Evolutionary conservation across 345 rosid genomes (phyloP), one percentile per base, ranked within the genome.

Genomic region (Heritiera littoralis): DNA sequence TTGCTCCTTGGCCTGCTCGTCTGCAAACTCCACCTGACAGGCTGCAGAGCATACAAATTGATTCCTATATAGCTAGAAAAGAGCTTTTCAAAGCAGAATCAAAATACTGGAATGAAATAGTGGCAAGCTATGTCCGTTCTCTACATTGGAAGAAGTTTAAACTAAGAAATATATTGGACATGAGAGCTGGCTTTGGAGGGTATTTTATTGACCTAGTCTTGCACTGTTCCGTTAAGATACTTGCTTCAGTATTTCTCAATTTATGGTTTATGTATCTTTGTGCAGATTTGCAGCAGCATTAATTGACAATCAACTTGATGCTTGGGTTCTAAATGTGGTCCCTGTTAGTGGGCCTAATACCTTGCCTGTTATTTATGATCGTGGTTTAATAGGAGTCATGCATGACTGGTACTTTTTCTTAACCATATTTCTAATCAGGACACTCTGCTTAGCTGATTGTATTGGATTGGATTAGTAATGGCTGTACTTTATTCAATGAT

Each of bases 101-200:
- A 49, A 94, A 90, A 81, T 96, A 90, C 86, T 96, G 99, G 99
- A 81, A 78, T n/a, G 98, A 92, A 79, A 94, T 85, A 80, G 85
- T 96, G 79, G 83, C 84, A 65, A 85, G 95, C 84, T 96, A 90
- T 83, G 89, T 92, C 32, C 89, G 92, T 43, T 90, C 85, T 78
- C 86, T 92, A 77, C 92, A 87, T 30, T 94, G 99, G 99, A 92
- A 90, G 89, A 86, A 90, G 82, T 77, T 88, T 72, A 92, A 86
- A 78, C 81, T 94, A n/a, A 89, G 98, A 92, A 96, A 96, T 83
- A 94, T 96, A n/a, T 38, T 96, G 90, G 99, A 96, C 88, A 94
- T 96, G 98, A 94, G 82, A 87, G 97, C 98, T 74, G 89, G 95
- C 87, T 96, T 85, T 87, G 99, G 98, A 88, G 98, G 99, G 98